A percentile compares a stretch with the other conserved stretches of the same genome.
Conservation (phyloP, 2,329 filamentous ascomycete genomes). For the Setomelanomma holmii region DNA sequence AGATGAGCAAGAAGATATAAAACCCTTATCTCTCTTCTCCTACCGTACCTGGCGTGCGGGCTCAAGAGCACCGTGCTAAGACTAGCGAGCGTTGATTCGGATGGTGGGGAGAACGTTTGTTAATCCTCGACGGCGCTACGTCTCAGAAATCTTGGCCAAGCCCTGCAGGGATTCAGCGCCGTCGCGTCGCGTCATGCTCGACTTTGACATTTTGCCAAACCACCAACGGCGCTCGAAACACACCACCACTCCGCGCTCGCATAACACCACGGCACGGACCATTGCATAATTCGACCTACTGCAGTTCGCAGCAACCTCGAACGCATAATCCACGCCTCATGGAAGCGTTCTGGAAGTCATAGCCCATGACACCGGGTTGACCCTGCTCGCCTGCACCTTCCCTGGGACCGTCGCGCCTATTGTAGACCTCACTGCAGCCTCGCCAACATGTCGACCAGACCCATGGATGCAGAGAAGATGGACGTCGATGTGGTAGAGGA, state of each 20-base stretch:
- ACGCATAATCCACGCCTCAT: constrained; percentile 23
- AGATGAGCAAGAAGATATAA: no score
- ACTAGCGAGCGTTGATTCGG: constrained; percentile 13
- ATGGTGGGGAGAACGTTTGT: constrained; percentile 13
- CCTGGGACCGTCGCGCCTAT: constrained; percentile 10
- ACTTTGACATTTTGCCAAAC: constrained; percentile 2
- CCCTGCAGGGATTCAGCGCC: constrained; percentile 9
- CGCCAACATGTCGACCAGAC: constrained; percentile 15
- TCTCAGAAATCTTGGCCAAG: constrained; percentile 27
- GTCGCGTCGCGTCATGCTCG: constrained; percentile 23
- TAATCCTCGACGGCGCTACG: constrained; percentile 34
- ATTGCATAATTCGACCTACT: constrained; percentile 4
- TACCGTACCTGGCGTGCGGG: constrained; percentile 1
- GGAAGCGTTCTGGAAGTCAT: constrained; percentile 6
- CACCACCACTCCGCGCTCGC: constrained; percentile 11
- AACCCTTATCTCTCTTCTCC: neutral
- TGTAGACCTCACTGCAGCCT: neutral
- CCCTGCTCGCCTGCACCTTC: constrained; percentile 35
- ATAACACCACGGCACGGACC: constrained; percentile 17
- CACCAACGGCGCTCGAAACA: constrained; percentile 34
- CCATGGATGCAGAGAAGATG: constrained; percentile 18
- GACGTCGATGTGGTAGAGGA: constrained; percentile 18
- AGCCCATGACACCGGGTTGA: constrained; percentile 13
- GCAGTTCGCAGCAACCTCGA: constrained; percentile 11
- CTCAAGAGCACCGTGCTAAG: neutral